Conservation (phyloP, 495 filamentous ascomycete species). For the Aspergillus steynii region DNA sequence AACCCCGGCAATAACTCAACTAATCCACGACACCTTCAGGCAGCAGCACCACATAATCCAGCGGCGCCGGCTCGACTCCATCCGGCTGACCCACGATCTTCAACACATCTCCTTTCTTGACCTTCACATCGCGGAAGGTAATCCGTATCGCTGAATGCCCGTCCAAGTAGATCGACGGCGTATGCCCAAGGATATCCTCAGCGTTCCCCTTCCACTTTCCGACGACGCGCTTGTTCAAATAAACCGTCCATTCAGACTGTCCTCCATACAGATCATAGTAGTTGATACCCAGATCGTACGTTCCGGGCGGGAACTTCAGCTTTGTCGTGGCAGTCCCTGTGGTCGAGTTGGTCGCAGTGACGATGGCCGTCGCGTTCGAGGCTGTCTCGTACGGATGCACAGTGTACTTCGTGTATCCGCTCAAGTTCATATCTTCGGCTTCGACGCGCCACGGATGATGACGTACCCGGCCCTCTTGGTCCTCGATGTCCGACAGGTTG, state of each 20-base stretch:
- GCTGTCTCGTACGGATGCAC: constrained; percentile 59
- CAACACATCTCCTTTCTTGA: constrained; percentile 55
- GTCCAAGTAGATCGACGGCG: constrained; percentile 56
- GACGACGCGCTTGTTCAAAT: constrained; percentile 50
- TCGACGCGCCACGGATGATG: constrained; percentile 64
- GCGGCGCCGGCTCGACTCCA: constrained; percentile 60
- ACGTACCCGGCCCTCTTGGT: constrained; percentile 53
- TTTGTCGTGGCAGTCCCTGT: constrained; percentile 48
- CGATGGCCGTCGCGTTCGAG: constrained; percentile 47
- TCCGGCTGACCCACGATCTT: constrained; percentile 60
- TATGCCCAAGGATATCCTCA: constrained; percentile 57
- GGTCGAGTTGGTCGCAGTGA: constrained; percentile 50
- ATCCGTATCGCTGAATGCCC: constrained; percentile 64
- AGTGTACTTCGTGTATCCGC: constrained; percentile 49
- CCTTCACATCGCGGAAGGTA: constrained; percentile 52
- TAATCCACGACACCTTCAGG: constrained; percentile 61
- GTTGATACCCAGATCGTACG: constrained; percentile 63
- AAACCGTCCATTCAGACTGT: constrained; percentile 52
- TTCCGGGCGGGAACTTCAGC: constrained; percentile 49
- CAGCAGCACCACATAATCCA: constrained; percentile 67
- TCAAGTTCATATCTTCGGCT: constrained; percentile 61
- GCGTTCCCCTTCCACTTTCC: constrained; percentile 59
- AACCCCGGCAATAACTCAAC: no score
- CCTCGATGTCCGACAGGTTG: constrained; percentile 59
- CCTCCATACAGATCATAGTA: constrained; percentile 66